Percentiles rank a stretch among this genome's conserved stretches.
These are phyloP conservation scores for Yamadazyma atlantica DNA, from an alignment of 1,139 yeast species.

Conservation along the genomic window DNA sequence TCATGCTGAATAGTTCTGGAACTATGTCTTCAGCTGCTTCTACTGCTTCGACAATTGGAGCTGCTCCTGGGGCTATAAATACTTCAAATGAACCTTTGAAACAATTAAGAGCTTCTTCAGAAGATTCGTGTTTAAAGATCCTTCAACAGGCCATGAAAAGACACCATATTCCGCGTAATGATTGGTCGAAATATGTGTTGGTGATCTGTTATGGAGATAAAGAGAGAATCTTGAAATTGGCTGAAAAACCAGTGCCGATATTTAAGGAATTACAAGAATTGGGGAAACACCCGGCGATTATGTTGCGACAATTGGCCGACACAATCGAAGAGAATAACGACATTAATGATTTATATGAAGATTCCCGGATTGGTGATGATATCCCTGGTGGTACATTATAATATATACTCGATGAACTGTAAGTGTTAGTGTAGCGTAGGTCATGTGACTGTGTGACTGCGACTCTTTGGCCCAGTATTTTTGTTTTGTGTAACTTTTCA, in stretches of 20 bases:
- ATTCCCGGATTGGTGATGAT: constrained; percentile 45
- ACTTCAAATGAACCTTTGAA: constrained; percentile 65
- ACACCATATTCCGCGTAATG: constrained; percentile 75
- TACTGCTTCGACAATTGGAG: background rate
- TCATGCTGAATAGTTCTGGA: no score
- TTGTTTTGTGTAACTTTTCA: constrained; percentile 1
- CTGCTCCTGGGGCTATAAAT: constrained; percentile 4
- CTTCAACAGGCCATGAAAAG: constrained; percentile 87
- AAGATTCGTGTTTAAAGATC: constrained; percentile 88
- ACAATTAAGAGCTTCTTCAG: constrained; percentile 83
- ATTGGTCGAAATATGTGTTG: constrained; percentile 86
- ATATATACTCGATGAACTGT: no score
- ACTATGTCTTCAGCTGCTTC: constrained; percentile 6
- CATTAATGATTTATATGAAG: constrained; percentile 35
- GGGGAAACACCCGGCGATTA: constrained; percentile 89
- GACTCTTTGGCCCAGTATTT: background rate
- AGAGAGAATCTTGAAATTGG: constrained; percentile 78
- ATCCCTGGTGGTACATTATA: constrained; percentile 58
- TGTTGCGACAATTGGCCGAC: constrained; percentile 79
- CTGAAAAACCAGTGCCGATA: constrained; percentile 87
- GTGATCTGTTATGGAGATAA: constrained; percentile 91
- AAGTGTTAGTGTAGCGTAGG: no score
- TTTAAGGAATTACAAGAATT: constrained; percentile 84
- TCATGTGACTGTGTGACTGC: background rate
- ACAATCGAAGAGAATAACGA: constrained; percentile 30